Conservation (phyloP, 2,329 filamentous ascomycete genomes). For the Aphanoascus verrucosus region DNA sequence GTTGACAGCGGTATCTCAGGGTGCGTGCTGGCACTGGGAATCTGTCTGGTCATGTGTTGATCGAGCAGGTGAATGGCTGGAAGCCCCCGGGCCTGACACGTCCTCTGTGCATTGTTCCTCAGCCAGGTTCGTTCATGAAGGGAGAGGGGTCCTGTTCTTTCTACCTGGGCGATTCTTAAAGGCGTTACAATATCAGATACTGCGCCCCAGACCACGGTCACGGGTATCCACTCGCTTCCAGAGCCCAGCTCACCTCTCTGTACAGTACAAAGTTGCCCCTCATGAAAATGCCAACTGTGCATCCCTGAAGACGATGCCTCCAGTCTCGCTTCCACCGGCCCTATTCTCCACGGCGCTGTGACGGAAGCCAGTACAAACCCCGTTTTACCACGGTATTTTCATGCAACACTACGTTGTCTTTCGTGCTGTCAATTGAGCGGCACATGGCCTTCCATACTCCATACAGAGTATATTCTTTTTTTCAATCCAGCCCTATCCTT, state of each 20-base stretch:
- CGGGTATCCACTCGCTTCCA: no score
- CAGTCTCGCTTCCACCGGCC: neutral
- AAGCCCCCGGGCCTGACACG: neutral
- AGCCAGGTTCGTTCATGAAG: neutral
- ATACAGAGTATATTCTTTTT: neutral
- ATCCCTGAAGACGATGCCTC: no score
- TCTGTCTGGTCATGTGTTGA: neutral
- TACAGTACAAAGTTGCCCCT: neutral
- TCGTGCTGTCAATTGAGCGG: neutral
- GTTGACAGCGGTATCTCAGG: neutral
- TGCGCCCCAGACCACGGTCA: no score
- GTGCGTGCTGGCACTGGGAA: neutral
- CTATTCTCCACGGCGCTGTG: neutral
- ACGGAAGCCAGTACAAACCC: neutral
- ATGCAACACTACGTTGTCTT: neutral
- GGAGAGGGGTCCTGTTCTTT: no score
- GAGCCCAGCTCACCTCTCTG: no score
- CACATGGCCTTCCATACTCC: neutral
- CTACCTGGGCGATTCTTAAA: no score
- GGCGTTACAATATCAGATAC: no score
- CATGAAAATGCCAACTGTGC: neutral
- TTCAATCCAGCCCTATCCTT: neutral
- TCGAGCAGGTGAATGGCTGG: neutral
- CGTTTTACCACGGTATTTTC: neutral
- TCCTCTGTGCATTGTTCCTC: neutral